Evolutionary conservation across 192 early-diverging fungal genomes (phyloP).

Genomic region (Spizellomyces sp.): DNA sequence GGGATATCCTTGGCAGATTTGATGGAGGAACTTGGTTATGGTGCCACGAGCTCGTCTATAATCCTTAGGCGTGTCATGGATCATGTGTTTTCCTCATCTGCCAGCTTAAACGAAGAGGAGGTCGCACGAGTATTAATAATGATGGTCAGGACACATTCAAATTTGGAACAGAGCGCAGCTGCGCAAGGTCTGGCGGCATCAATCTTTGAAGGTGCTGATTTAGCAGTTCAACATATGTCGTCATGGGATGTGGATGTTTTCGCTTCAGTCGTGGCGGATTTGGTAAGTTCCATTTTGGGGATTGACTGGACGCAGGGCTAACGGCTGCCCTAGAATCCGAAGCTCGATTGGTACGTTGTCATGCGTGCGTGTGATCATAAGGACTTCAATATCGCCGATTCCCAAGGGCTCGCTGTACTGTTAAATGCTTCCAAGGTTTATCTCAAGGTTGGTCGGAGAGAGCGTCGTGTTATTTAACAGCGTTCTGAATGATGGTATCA

Average conservation of each 20-base stretch:
- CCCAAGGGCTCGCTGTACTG: slow-evolving; percentile 62
- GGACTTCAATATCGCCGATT: slow-evolving; percentile 60
- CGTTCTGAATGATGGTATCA: not conserved
- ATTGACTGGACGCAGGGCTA: not conserved
- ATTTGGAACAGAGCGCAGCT: slow-evolving; percentile 38
- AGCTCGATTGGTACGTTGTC: slow-evolving; percentile 65
- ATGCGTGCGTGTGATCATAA: slow-evolving; percentile 65
- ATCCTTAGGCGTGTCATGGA: slow-evolving; percentile 28
- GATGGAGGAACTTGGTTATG: slow-evolving; percentile 39
- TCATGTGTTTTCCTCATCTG: slow-evolving; percentile 19
- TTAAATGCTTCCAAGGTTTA: slow-evolving; percentile 61
- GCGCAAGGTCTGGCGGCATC: slow-evolving; percentile 29
- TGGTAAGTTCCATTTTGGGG: slow-evolving; percentile 42
- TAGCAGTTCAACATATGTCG: slow-evolving; percentile 10
- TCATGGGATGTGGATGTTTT: slow-evolving; percentile 70
- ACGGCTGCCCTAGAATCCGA: slow-evolving; percentile 43
- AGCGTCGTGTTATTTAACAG: slow-evolving; percentile 15
- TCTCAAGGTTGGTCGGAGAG: slow-evolving; percentile 24
- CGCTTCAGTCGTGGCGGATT: slow-evolving; percentile 51
- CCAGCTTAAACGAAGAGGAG: slow-evolving; percentile 26
- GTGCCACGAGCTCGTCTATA: slow-evolving; percentile 13
- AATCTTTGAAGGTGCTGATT: slow-evolving; percentile 30
- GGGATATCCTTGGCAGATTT: slow-evolving; percentile 1
- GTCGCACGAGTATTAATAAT: slow-evolving; percentile 66
- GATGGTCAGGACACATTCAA: slow-evolving; percentile 59